These are phyloP conservation scores for Ophiostoma ulmi DNA, from an alignment of 2,329 filamentous ascomycete species.

Conservation along the genomic window DNA sequence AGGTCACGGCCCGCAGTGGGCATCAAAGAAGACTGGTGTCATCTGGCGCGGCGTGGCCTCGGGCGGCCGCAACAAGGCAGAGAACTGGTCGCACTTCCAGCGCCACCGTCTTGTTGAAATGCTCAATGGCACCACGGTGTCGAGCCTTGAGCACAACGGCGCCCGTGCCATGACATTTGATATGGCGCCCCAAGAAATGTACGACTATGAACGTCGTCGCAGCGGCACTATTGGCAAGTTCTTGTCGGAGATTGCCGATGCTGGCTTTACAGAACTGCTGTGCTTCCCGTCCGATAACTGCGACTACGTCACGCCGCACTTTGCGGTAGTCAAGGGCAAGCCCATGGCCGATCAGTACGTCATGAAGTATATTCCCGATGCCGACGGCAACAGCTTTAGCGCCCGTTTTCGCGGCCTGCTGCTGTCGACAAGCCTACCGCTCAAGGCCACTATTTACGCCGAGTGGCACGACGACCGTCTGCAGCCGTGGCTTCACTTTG, in stretches of 20 bases:
- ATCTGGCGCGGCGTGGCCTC: constrained; percentile 63
- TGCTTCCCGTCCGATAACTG: constrained; percentile 38
- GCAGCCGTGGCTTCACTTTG: constrained; percentile 66
- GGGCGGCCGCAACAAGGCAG: constrained; percentile 47
- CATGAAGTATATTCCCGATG: constrained; percentile 64
- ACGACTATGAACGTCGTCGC: constrained; percentile 39
- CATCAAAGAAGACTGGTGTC: constrained; percentile 49
- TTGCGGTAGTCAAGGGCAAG: constrained; percentile 33
- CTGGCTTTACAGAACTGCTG: constrained; percentile 41
- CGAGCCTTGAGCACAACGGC: constrained; percentile 41
- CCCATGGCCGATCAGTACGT: constrained; percentile 47
- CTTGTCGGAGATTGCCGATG: constrained; percentile 39
- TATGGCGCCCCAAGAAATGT: constrained; percentile 41
- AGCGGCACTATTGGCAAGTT: constrained; percentile 39
- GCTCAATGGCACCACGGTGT: constrained; percentile 59
- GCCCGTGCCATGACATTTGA: constrained; percentile 45
- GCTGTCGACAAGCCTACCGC: constrained; percentile 57
- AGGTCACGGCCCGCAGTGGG: constrained; percentile 53
- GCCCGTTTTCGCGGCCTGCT: constrained; percentile 61
- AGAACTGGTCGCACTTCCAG: constrained; percentile 64
- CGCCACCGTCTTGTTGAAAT: constrained; percentile 66
- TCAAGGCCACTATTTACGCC: constrained; percentile 67
- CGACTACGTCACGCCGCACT: constrained; percentile 38
- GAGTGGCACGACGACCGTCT: constrained; percentile 72
- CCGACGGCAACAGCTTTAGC: constrained; percentile 64